Percentiles rank a stretch among this genome's conserved stretches.
These are phyloP conservation scores for Tolypocladium tropicale DNA, from an alignment of 2,329 filamentous ascomycete species.

Conservation along the genomic window DNA sequence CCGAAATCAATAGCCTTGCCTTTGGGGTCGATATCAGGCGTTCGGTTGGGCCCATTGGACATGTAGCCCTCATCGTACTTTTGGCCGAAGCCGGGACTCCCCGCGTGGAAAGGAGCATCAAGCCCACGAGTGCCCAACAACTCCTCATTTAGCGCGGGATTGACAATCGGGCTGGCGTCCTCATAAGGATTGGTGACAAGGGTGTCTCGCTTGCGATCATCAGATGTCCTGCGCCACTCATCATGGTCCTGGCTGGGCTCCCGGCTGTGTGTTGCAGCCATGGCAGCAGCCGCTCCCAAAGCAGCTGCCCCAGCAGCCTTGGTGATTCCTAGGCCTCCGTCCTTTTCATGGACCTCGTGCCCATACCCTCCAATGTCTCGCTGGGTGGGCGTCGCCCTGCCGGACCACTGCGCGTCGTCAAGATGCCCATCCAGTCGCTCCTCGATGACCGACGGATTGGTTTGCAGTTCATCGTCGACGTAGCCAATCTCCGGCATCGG, in stretches of 20 bases:
- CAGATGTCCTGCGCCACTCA: constrained; percentile 53
- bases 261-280: constrained; percentile 37
- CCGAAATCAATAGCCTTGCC: constrained; percentile 46
- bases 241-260: constrained; percentile 48
- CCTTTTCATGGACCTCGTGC: constrained; percentile 22
- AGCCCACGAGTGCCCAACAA: constrained; percentile 32
- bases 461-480: constrained; percentile 57
- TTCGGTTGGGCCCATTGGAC: constrained; percentile 55
- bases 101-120: constrained; percentile 36
- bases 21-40: constrained; percentile 40
- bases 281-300: constrained; percentile 37
- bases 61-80: constrained; percentile 85
- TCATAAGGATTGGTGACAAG: constrained; percentile 59
- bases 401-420: constrained; percentile 39
- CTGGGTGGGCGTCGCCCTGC: constrained; percentile 40
- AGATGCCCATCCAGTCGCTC: constrained; percentile 52
- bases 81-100: constrained; percentile 46
- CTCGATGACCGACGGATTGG: constrained; percentile 76
- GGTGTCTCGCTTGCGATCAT: constrained; percentile 55
- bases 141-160: constrained; percentile 40
- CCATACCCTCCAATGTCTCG: constrained; percentile 15
- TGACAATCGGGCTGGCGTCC: constrained; percentile 51
- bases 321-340: constrained; percentile 30
- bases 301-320: constrained; percentile 46
- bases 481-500: constrained; percentile 73